These are phyloP conservation scores for Tothia fuscella DNA, from an alignment of 2,329 filamentous ascomycete genomes.

Conservation along the genomic window DNA sequence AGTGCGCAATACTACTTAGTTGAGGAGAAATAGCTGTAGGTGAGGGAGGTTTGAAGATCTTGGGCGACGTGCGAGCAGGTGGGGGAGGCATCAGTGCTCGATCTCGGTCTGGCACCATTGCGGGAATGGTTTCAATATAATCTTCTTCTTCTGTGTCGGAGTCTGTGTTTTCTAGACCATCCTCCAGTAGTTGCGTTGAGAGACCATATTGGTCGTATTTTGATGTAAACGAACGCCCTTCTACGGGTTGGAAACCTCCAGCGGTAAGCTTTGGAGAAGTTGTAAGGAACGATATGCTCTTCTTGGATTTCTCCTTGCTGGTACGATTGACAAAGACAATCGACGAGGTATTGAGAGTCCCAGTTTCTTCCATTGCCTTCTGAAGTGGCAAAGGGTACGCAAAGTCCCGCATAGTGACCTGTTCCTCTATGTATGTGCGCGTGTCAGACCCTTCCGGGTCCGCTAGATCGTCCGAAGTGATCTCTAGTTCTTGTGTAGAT, in stretches of 20 bases:
- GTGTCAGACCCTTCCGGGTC: background rate
- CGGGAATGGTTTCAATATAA: background rate
- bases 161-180: background rate
- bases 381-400: too few species aligned
- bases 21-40: too few species aligned
- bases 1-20: too few species aligned
- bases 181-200: conserved; percentile 2
- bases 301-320: background rate
- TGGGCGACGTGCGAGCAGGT: background rate
- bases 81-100: conserved; percentile 5
- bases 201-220: background rate
- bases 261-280: conserved; percentile 4
- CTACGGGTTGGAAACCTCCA: background rate
- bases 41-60: conserved; percentile 1
- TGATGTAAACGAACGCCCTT: conserved; percentile 2
- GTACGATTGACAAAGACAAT: background rate
- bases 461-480: background rate
- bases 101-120: background rate
- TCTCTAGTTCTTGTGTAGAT: background rate
- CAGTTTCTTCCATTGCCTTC: background rate
- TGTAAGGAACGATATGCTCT: background rate
- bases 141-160: conserved; percentile 6
- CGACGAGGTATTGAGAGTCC: background rate
- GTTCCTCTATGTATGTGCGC: background rate
- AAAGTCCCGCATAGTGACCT: conserved; percentile 3